Evolutionary conservation across 345 rosid genomes (phyloP).

Genomic region (Rhodamnia rubescens): DNA sequence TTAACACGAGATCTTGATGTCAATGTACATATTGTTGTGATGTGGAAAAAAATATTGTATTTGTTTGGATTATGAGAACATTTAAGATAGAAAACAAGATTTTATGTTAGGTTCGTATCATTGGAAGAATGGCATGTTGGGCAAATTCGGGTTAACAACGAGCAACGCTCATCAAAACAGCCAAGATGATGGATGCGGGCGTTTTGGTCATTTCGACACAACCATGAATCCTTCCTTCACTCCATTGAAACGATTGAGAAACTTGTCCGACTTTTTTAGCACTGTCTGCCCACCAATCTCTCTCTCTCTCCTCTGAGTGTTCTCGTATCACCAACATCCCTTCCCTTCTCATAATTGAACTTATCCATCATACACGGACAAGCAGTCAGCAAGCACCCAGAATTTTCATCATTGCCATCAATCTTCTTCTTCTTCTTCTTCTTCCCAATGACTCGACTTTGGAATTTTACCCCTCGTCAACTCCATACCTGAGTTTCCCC

Average conservation of each 20-base stretch:
- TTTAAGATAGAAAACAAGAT: neutral
- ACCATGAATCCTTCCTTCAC: neutral
- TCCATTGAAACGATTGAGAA: neutral
- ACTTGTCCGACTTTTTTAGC: neutral
- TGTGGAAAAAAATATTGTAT: too few relatives aligned
- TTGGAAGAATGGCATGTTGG: neutral
- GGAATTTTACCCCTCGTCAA: neutral
- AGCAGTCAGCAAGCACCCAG: neutral
- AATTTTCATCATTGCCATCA: neutral
- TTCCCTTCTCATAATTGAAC: neutral
- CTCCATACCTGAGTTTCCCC: neutral
- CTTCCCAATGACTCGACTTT: neutral
- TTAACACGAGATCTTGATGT: neutral
- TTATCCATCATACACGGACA: neutral
- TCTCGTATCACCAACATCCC: neutral
- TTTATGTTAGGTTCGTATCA: neutral
- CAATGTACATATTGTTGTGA: neutral
- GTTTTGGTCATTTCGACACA: neutral
- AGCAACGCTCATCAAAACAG: neutral
- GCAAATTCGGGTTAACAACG: neutral
- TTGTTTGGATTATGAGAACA: too few relatives aligned
- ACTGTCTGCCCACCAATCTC: neutral
- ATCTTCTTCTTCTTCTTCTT: neutral
- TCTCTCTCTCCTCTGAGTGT: neutral
- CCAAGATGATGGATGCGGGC: neutral